Evolutionary conservation across 106 monocot genomes (phyloP).

Genomic region (Iris macrosiphon): DNA sequence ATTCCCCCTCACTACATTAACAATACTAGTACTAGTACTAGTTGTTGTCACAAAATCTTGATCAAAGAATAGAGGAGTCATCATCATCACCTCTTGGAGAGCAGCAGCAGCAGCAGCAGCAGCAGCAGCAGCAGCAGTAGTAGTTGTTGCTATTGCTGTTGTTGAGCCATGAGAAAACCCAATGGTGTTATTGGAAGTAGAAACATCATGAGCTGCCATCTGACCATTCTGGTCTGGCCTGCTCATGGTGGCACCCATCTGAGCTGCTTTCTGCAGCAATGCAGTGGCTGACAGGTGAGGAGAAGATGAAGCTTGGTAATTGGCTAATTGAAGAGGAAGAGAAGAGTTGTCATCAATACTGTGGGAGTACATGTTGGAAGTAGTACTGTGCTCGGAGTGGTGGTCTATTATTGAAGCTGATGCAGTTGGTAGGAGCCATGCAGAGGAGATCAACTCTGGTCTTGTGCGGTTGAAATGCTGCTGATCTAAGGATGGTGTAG

Average conservation of each 20-base stretch:
- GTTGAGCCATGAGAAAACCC: conserved; percentile 5
- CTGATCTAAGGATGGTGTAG: no score
- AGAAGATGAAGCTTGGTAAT: background rate
- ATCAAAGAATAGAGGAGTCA: no score
- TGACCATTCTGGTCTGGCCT: background rate
- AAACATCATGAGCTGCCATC: conserved; percentile 2
- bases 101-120: background rate
- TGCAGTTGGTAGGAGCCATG: conserved; percentile 4
- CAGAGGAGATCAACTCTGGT: conserved; percentile 21
- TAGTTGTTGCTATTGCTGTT: background rate
- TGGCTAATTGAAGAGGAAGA: background rate
- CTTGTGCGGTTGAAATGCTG: conserved; percentile 14
- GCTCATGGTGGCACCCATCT: conserved; percentile 57
- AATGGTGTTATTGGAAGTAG: background rate
- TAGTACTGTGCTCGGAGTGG: background rate
- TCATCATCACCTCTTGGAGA: conserved; percentile 1
- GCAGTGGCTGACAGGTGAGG: conserved; percentile 57
- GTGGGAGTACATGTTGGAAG: background rate
- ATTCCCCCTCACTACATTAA: background rate
- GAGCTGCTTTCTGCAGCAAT: conserved; percentile 59
- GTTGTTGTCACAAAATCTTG: conserved; percentile 2
- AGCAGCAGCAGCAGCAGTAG: background rate
- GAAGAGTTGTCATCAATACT: conserved; percentile 5
- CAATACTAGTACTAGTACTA: background rate
- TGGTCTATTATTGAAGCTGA: conserved; percentile 1